These are phyloP conservation scores for Tardiomyces blankii DNA, from an alignment of 1,139 yeast species.

Conservation along the genomic window DNA sequence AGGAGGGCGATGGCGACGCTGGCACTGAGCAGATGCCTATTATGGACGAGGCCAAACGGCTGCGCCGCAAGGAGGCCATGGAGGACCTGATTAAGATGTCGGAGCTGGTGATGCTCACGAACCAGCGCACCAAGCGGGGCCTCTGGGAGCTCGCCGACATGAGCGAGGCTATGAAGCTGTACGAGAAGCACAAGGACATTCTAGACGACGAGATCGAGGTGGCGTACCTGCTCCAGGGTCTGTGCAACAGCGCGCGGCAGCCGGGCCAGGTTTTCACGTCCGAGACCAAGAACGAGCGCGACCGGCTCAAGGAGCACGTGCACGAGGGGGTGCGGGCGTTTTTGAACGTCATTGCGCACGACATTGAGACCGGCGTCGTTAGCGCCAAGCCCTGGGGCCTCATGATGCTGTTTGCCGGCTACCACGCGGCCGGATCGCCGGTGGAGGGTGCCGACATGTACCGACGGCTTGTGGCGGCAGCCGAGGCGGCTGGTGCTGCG, in stretches of 20 bases:
- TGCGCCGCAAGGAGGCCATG: background rate
- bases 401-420: conserved; percentile 47
- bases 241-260: conserved; percentile 17
- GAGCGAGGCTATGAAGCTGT: conserved; percentile 17
- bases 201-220: conserved; percentile 14
- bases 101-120: conserved; percentile 10
- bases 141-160: conserved; percentile 13
- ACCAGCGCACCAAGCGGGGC: conserved; percentile 11
- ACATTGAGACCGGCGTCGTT: conserved; percentile 34
- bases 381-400: conserved; percentile 40
- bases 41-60: background rate
- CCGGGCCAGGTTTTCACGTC: conserved; percentile 8
- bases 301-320: conserved; percentile 7
- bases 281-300: conserved; percentile 12
- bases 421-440: conserved; percentile 40
- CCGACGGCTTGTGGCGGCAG: conserved; percentile 19
- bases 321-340: conserved; percentile 26
- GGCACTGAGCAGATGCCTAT: background rate
- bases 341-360: conserved; percentile 31
- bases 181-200: conserved; percentile 13
- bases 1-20: no score
- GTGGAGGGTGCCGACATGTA: conserved; percentile 45
- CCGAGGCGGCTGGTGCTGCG: conserved; percentile 6
- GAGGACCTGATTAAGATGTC: background rate
- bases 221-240: conserved; percentile 17